Base-by-base conservation (phyloP, 345 rosid species). In the Acer negundo region DNA sequence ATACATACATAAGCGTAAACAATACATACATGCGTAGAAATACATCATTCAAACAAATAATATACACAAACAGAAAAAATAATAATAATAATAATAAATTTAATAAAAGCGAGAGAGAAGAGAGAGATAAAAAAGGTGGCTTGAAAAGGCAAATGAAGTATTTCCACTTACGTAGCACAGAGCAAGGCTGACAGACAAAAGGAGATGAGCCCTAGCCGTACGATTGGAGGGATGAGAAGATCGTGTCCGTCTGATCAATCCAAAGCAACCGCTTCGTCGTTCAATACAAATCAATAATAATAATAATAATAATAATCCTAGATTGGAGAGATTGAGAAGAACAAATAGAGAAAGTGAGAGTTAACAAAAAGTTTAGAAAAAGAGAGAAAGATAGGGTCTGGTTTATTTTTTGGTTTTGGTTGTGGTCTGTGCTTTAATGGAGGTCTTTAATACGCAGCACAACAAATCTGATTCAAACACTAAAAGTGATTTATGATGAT, bases 161-260 rank as follows among this genome's bases (percentile, higher is more conserved):
- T 16, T 22, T 72, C 70, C 58, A 77, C 80, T 80, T 78, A 84
- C 82, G 86, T 83, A 67, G 23, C 63, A n/a, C 20, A 20, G 72
- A 58, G 72, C 72, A 64, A 58, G 19, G 79, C 73, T 75, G 83
- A 73, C 74, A 76, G 23, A 11, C 17, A 20, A 24, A 47, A 12
- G 17, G 58, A 42, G 49, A 62, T 64, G 72, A 77, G 78, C 76
- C 81, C 83, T 51, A 62, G 79, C 79, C 84, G 88, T 79, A 84
- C 76, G 89, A 85, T 80, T 58, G n/a, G 55, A 75, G 23, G 55
- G 61, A 67, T 68, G 77, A 82, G 77, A 79, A 82, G 88, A 85
- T 84, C 82, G 74, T 67, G 75, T 77, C 83, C 84, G 90, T 78
- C 82, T 65, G 82, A 79, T 86, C 77, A 75, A 35, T 20, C 23